Conservation (phyloP, 805 yeast species). For the Schizosaccharomyces octosporus region DNA sequence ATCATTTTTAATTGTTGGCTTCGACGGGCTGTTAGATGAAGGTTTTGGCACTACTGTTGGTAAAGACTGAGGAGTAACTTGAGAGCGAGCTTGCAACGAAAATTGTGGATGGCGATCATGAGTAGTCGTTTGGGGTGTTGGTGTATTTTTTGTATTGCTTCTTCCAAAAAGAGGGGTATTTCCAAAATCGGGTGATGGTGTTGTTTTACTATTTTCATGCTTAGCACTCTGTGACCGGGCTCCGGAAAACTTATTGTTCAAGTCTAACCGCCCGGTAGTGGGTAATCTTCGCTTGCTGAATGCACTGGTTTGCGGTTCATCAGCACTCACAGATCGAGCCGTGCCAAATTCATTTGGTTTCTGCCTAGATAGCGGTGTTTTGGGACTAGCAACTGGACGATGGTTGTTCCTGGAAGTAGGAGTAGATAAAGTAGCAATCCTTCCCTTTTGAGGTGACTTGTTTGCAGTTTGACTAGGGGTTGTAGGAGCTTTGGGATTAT, state of each 20-base stretch:
- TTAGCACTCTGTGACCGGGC: not conserved
- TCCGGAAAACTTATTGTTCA: not conserved
- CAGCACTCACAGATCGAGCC: not conserved
- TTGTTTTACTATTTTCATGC: not conserved
- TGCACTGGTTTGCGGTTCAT: not conserved
- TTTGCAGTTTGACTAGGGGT: not conserved
- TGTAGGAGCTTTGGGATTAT: not conserved
- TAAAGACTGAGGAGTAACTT: not conserved
- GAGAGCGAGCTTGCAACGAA: not conserved
- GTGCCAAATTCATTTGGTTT: not conserved
- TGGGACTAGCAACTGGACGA: not conserved
- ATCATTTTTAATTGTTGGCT: not conserved
- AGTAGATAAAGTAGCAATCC: not conserved
- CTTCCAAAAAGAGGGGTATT: not conserved
- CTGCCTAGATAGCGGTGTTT: not conserved
- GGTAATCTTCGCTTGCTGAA: not conserved
- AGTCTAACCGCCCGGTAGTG: not conserved
- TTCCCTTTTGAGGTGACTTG: not conserved
- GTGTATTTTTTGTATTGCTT: no score
- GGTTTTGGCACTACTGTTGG: not conserved
- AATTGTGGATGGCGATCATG: no score
- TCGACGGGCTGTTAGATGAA: not conserved
- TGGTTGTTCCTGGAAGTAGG: not conserved
- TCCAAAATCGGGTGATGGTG: not conserved
- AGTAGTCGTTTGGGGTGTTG: no score